Evolutionary conservation across 2,329 filamentous ascomycete species (phyloP), one percentile per base, ranked within the genome.

Genomic region (Madurella mycetomatis): DNA sequence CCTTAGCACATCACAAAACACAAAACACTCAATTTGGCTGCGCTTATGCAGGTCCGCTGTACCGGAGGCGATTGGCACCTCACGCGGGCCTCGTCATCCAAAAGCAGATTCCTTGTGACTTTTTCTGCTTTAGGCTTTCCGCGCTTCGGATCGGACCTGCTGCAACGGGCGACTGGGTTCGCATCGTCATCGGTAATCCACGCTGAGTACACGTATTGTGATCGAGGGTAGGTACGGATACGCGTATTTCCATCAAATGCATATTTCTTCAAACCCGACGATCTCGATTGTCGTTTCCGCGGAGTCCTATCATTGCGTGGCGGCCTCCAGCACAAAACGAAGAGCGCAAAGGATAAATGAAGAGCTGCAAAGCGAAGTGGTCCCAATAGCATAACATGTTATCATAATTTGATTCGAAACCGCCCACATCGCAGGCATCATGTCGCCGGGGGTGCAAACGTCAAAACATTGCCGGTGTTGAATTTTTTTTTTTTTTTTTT

Each of bases 261-360:
- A 37, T 37, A 9, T 37, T 11, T 37, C 34, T 11, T 12, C 34
- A 37, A 15, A 37, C 11, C 13, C 9, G 11, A 9, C 13, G 13
- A 11, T 37, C 13, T 37, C 34, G 11, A 37, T 37, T 37, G 11
- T 11, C 34, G 11, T 12, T 32, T 34, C 25, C 13, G 7, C 44
- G 34, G 11, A 37, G 19, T 5, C 44, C 9, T 5, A 34, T 46
- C 44, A 15, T 48, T 18, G 18, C 9, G 34, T 37, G 9, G 34
- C 43, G 18, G 42, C 31, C 41, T 18, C 25, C 19, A 30, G 41
- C 12, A n/a, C 25, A n/a, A 53, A 53, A 52, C 54, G 34, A n/a
- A 18, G 42, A 37, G 42, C 34, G 47, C 50, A 47, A 32, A 51
- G 43, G 43, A 49, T 47, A 57, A 44, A 57, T 57, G 47, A 54